These are phyloP conservation scores for Trichoderma asperelloides DNA, from an alignment of 495 filamentous ascomycete species.

Conservation along the genomic window DNA sequence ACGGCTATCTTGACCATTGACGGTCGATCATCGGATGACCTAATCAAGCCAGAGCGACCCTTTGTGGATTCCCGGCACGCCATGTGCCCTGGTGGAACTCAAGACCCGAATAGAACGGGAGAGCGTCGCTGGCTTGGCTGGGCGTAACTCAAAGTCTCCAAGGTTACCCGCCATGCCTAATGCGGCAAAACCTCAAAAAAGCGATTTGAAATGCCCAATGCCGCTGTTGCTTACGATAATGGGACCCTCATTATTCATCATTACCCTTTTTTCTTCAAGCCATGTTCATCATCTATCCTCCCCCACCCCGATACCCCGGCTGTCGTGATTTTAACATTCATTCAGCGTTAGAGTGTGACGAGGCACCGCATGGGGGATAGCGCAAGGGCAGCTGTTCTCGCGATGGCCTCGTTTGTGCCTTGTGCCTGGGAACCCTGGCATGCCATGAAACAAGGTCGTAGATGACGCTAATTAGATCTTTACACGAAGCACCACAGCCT, in stretches of 20 bases:
- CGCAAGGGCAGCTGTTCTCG: too few relatives aligned
- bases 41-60: not conserved
- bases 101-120: not conserved
- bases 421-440: not conserved
- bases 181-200: not conserved
- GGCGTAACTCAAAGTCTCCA: not conserved
- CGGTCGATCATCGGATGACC: too few relatives aligned
- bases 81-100: not conserved
- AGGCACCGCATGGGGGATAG: not conserved
- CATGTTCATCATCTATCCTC: not conserved
- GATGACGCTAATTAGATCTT: slow-evolving; percentile 5
- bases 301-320: not conserved
- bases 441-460: not conserved
- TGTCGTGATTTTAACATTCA: not conserved
- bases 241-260: not conserved
- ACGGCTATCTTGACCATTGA: too few relatives aligned
- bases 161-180: not conserved
- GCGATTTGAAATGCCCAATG: not conserved
- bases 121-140: not conserved
- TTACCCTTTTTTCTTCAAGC: not conserved
- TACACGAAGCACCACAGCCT: not conserved
- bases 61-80: not conserved
- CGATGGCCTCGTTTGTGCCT: not conserved
- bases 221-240: not conserved
- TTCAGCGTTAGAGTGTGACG: not conserved